Base-by-base conservation (phyloP, 768 basidiomycete species). In the Cystobasidium tubakii region DNA sequence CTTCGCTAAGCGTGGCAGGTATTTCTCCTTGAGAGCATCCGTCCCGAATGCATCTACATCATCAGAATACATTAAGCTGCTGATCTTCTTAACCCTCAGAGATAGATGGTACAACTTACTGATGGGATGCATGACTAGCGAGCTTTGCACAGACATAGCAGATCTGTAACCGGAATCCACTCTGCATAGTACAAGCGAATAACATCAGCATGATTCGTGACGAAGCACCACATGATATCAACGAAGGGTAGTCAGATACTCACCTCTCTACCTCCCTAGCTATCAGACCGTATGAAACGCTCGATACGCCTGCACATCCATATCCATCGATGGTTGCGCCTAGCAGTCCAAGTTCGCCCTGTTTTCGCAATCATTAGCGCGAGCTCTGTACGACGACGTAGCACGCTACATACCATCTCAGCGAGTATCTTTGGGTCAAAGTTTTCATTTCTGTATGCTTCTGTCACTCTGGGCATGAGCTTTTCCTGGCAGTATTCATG, bases 161-260 rank as follows among this genome's bases (percentile, higher is more conserved):
- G 91, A 94, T 29, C 95, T 90, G 79, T 96, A 98, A 0, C 95
- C 95, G 1, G 94, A 97, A 80, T 99, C 95, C 44, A 98, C 88
- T 75, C 94, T 71, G 69, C 34, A 27, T 50, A 29, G 31, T 19
- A 19, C 92, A 77, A 0, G 65, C 23, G 43, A 65, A 19, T 65
- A 36, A 62, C 19, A 39, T 36, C 7, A 42, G 63, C 4, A 23
- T 64, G 34, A n/a, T 62, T 17, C 23, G 13, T 27, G n/a, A 25
- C 27, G 13, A 67, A 44, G 39, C n/a, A n/a, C n/a, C n/a, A n/a
- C n/a, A 44, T 65, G 43, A 25, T 67, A n/a, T 60, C 34, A 55
- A n/a, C n/a, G n/a, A 21, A 44, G 63, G 7, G 39, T 15, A 34
- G 21, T 7, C 13, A 15, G 9, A 25, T 19, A 67, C 77, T 62